Percentiles rank a stretch among this genome's conserved stretches.
phyloP scores from a whole-genome alignment of 2,329 filamentous ascomycete genomes.

The Colletotrichum sp. region DNA sequence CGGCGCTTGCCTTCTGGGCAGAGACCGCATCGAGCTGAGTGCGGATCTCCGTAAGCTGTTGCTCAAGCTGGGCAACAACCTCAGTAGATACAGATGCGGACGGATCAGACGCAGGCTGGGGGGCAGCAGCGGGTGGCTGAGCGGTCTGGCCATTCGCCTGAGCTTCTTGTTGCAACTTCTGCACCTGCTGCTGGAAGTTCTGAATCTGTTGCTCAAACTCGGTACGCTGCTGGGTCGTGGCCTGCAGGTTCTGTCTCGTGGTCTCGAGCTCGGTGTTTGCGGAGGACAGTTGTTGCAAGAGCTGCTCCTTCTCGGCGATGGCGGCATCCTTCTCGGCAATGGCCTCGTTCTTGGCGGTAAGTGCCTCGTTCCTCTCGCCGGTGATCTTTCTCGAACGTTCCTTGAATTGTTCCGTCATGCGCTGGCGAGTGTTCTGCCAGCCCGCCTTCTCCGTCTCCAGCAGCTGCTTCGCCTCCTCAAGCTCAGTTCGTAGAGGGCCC shows the following conservation, averaged over 20 bases:
- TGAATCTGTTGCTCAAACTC: slow-evolving; percentile 48
- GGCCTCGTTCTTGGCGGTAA: slow-evolving; percentile 56
- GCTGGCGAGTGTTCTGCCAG: slow-evolving; percentile 58
- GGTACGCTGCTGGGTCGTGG: slow-evolving; percentile 33
- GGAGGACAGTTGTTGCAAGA: slow-evolving; percentile 55
- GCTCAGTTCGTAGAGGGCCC: slow-evolving; percentile 56
- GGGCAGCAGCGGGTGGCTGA: slow-evolving; percentile 34
- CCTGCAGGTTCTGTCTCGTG: slow-evolving; percentile 41
- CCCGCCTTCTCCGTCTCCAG: slow-evolving; percentile 59
- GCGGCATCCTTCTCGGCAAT: slow-evolving; percentile 54
- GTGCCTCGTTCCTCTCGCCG: slow-evolving; percentile 57
- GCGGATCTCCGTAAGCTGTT: slow-evolving; percentile 51
- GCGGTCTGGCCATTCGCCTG: slow-evolving; percentile 38
- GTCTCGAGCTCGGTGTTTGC: slow-evolving; percentile 60
- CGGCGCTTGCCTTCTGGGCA: slow-evolving; percentile 71
- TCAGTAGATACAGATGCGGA: slow-evolving; percentile 49
- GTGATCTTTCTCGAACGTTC: slow-evolving; percentile 60
- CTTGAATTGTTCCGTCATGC: slow-evolving; percentile 67
- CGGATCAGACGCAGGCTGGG: slow-evolving; percentile 37
- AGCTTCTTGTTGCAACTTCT: slow-evolving; percentile 40
- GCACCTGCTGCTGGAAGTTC: slow-evolving; percentile 46
- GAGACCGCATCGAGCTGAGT: slow-evolving; percentile 70
- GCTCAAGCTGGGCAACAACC: slow-evolving; percentile 52
- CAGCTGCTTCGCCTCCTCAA: slow-evolving; percentile 55
- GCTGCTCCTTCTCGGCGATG: slow-evolving; percentile 58